Evolutionary conservation across 345 rosid species (phyloP).

Genomic region (Pistacia integerrima): DNA sequence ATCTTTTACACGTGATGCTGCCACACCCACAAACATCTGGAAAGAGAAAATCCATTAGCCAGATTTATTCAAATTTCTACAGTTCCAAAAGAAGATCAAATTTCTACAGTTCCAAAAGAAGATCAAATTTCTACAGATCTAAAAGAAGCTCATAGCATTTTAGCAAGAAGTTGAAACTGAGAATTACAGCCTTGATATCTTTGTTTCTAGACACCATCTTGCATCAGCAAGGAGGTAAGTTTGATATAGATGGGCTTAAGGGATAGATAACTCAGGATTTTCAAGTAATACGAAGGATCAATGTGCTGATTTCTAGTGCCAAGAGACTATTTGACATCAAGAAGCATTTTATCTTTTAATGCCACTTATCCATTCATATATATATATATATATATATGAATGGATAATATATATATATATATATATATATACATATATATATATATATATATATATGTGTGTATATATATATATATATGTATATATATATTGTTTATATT

Average conservation of each 20-base stretch:
- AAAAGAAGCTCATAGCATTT: not conserved
- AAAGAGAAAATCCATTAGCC: slow-evolving; percentile 24
- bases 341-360: not conserved
- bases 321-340: not conserved
- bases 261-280: not conserved
- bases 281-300: not conserved
- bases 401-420: too few species aligned
- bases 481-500: not conserved
- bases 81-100: too few species aligned
- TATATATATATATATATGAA: too few species aligned
- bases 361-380: not conserved
- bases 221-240: not conserved
- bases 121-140: not conserved
- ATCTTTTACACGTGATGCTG: slow-evolving; percentile 99
- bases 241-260: not conserved
- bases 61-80: not conserved
- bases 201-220: not conserved
- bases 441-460: too few species aligned
- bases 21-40: slow-evolving; percentile 99
- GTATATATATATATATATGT: too few species aligned
- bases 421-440: too few species aligned
- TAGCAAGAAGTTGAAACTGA: not conserved
- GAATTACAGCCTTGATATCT: not conserved
- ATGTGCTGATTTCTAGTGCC: not conserved
- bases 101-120: too few species aligned